Evolutionary conservation across 352 stramenopile species (phyloP), one percentile per base, ranked within the genome.

Genomic region (Pythium inflatum): DNA sequence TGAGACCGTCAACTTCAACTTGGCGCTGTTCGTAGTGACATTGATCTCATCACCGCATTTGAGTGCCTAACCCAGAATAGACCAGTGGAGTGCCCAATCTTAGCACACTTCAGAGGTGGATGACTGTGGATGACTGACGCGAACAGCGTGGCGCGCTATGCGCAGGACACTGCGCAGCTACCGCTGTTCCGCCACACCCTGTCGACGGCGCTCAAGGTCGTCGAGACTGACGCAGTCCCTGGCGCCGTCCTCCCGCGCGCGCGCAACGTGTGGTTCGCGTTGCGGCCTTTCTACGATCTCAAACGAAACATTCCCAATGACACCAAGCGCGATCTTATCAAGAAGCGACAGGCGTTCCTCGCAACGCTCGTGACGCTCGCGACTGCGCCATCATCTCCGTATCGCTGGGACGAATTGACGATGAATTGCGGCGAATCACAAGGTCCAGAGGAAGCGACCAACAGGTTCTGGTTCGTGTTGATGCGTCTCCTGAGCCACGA

Each of bases 361-460:
- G 36, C 30, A 11, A 28, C 56, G 30, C 43, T 65, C 2, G 58
- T 18, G 6, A 31, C n/a, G 6, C 58, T 65, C 16, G 58, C 58
- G n/a, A 48, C 43, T 28, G 33, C 54, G 41, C 31, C 11, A 28
- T 20, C 40, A 16, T 30, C 33, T 16, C 5, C 8, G 22, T 55
- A 48, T 24, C 46, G 45, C 5, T 57, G 43, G 43, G 45, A 45
- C 3, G n/a, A 41, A 1, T 31, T 11, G 41, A 34, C 4, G 11
- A 65, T 65, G 58, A 6, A 57, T 45, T 65, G 58, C 31, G 43
- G 58, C 16, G 58, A 65, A 31, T 45, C 58, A n/a, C 20, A 8
- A 22, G 20, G 31, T 18, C 43, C 41, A 12, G 14, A 25, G 1
- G 9, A 5, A 3, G 30, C 27, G 28, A 33, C 3, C 16, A 55